Percentiles rank a stretch among this genome's conserved stretches.
These are phyloP conservation scores for Bipolaris sorokiniana DNA, from an alignment of 2,329 filamentous ascomycete genomes.

Conservation along the genomic window DNA sequence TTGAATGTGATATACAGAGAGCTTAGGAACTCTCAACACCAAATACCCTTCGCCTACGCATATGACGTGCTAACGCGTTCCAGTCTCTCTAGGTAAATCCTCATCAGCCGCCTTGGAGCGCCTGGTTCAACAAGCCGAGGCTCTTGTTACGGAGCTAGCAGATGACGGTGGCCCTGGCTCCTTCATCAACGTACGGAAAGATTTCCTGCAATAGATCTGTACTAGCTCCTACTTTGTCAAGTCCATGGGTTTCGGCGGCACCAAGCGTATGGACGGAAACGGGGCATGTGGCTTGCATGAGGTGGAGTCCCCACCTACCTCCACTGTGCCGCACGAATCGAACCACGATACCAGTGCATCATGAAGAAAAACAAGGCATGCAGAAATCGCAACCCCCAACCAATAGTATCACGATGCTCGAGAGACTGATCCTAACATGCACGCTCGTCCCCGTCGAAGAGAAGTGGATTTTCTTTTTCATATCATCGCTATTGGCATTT, in stretches of 20 bases:
- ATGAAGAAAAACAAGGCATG: background rate
- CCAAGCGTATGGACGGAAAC: background rate
- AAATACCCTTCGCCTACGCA: too few relatives aligned
- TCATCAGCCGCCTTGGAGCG: constrained; percentile 84
- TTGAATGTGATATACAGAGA: background rate
- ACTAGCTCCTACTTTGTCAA: too few relatives aligned
- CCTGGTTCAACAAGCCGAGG: constrained; percentile 83
- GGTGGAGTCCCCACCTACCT: background rate
- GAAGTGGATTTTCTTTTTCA: background rate
- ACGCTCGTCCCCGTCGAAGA: background rate
- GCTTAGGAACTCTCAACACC: background rate
- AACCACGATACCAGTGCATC: background rate
- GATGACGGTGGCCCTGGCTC: constrained; percentile 80
- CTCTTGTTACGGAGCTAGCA: constrained; percentile 81
- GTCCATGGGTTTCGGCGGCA: background rate
- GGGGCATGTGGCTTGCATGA: background rate
- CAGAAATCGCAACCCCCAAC: too few relatives aligned
- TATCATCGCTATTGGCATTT: background rate
- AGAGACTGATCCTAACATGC: too few relatives aligned
- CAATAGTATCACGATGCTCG: too few relatives aligned
- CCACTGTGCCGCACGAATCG: background rate
- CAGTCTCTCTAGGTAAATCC: constrained; percentile 89
- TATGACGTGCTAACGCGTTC: background rate
- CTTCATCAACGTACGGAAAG: constrained; percentile 71
- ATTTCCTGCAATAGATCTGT: constrained; percentile 40